Conservation (phyloP, 139 green algal genomes). For the Picochlorum sp. region DNA sequence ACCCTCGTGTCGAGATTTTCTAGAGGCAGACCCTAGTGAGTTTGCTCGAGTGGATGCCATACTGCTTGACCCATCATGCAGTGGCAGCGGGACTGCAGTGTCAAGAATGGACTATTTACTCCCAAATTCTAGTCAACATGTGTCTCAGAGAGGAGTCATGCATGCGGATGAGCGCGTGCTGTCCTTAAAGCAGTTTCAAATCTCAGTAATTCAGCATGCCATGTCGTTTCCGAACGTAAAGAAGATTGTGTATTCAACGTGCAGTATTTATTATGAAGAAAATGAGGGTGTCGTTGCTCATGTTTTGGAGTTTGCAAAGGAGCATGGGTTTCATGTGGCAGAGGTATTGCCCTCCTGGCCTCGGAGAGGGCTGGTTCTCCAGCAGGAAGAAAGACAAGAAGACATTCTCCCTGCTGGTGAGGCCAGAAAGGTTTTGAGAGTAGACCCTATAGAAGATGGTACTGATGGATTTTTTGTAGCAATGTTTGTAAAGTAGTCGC, state of each 20-base stretch:
- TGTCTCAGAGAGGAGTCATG: neutral
- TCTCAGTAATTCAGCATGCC: conserved; percentile 70
- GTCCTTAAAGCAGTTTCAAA: conserved; percentile 53
- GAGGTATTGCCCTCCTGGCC: conserved; percentile 59
- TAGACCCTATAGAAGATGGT: conserved; percentile 57
- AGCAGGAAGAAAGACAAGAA: conserved; percentile 12
- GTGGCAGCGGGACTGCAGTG: conserved; percentile 60
- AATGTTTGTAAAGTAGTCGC: conserved; percentile 46
- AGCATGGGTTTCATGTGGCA: conserved; percentile 57
- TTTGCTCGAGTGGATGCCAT: conserved; percentile 46
- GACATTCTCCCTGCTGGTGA: conserved; percentile 29
- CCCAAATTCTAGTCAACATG: conserved; percentile 20
- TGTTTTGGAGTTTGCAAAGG: conserved; percentile 44
- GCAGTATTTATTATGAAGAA: conserved; percentile 68
- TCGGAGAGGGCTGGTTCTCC: conserved; percentile 37
- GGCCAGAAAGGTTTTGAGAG: conserved; percentile 43
- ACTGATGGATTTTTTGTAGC: conserved; percentile 92
- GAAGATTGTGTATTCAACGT: conserved; percentile 88
- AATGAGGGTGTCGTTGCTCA: conserved; percentile 86
- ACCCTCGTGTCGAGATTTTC: conserved; percentile 59
- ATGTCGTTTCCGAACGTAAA: conserved; percentile 65
- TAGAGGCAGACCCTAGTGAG: conserved; percentile 47
- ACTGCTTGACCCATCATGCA: conserved; percentile 88
- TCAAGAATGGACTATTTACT: conserved; percentile 75
- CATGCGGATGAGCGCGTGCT: conserved; percentile 41